Percentiles rank a stretch among this genome's conserved stretches.
phyloP scores from a whole-genome alignment of 2,329 filamentous ascomycete species.

The Acrocalymma vagum region DNA sequence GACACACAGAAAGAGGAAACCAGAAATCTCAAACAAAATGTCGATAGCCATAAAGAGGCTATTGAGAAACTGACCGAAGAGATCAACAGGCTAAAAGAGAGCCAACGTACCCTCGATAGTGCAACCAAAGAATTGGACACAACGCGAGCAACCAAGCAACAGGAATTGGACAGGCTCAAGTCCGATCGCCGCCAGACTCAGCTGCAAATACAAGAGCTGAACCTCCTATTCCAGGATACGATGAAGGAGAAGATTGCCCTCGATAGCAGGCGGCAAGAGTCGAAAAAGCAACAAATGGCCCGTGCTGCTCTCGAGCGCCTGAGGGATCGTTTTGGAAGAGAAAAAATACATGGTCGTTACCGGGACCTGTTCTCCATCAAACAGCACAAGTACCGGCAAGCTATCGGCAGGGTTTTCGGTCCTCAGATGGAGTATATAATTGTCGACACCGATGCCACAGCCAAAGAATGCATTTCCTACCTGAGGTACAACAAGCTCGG shows the following conservation, averaged over 20 bases:
- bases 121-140: conserved; percentile 73
- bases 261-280: conserved; percentile 86
- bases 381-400: conserved; percentile 95
- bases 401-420: conserved; percentile 90
- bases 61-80: conserved; percentile 79
- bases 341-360: conserved; percentile 83
- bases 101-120: conserved; percentile 69
- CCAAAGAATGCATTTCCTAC: conserved; percentile 92
- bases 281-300: conserved; percentile 77
- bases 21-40: conserved; percentile 86
- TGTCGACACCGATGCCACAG: conserved; percentile 94
- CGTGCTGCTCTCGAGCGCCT: conserved; percentile 86
- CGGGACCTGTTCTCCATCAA: conserved; percentile 94
- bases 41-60: conserved; percentile 79
- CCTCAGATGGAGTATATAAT: conserved; percentile 94
- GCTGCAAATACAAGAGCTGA: conserved; percentile 84
- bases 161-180: conserved; percentile 76
- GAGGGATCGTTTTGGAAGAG: conserved; percentile 84
- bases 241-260: conserved; percentile 83
- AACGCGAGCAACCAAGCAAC: conserved; percentile 89
- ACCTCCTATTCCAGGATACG: conserved; percentile 88
- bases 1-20: conserved; percentile 93
- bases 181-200: conserved; percentile 61
- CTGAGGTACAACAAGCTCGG: conserved; percentile 88
- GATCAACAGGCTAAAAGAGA: conserved; percentile 72